Evolutionary conservation across 2,329 filamentous ascomycete species (phyloP).

Genomic region (Triangularia setosa): DNA sequence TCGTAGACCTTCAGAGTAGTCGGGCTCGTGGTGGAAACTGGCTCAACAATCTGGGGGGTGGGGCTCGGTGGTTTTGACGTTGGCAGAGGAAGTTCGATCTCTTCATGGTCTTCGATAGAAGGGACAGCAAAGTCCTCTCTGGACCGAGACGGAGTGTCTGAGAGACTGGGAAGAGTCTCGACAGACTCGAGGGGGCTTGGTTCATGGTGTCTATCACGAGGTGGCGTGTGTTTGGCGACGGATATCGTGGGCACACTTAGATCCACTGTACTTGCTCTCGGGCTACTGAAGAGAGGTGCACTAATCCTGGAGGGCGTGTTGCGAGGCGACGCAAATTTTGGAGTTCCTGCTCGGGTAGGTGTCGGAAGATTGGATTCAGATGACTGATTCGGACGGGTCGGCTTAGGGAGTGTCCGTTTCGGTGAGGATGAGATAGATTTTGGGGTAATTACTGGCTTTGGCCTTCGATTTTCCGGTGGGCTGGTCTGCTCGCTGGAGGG

Average conservation of each 20-base stretch:
- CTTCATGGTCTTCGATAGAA: not conserved
- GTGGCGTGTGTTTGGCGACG: conserved; percentile 21
- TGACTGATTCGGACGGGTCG: conserved; percentile 43
- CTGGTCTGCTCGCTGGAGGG: conserved; percentile 41
- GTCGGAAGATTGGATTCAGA: conserved; percentile 48
- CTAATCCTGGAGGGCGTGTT: conserved; percentile 34
- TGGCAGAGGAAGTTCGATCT: not conserved
- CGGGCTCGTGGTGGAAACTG: conserved; percentile 7
- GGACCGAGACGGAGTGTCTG: conserved; percentile 29
- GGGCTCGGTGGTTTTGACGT: not conserved
- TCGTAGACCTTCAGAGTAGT: conserved; percentile 55
- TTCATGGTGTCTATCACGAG: conserved; percentile 5
- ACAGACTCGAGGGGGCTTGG: conserved; percentile 10
- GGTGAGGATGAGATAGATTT: conserved; percentile 52
- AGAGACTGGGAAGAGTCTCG: conserved; percentile 1
- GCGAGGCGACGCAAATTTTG: conserved; percentile 39
- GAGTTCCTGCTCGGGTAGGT: conserved; percentile 37
- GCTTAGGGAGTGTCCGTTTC: conserved; percentile 45
- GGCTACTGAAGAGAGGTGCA: conserved; percentile 36
- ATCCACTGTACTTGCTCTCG: conserved; percentile 48
- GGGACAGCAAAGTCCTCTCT: not conserved
- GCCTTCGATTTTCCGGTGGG: conserved; percentile 42
- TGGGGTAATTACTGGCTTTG: conserved; percentile 44
- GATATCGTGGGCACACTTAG: conserved; percentile 48
- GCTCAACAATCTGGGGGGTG: not conserved